These are phyloP conservation scores for Lachnellula cervina DNA, from an alignment of 2,329 filamentous ascomycete species.

Conservation along the genomic window DNA sequence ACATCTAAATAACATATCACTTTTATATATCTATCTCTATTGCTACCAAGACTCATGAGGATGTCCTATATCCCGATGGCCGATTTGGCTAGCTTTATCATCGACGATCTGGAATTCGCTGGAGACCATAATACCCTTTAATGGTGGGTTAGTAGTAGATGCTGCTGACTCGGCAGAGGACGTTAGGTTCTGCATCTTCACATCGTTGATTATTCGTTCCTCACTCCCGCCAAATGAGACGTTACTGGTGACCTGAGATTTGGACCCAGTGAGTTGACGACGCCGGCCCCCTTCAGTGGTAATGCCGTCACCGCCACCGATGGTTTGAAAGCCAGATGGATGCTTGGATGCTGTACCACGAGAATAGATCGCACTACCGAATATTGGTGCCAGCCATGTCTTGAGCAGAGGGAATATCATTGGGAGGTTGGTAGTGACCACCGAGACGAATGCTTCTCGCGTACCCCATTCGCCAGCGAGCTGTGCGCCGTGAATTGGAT, in stretches of 20 bases:
- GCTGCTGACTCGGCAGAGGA: conserved; percentile 15
- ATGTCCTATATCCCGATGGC: conserved; percentile 1
- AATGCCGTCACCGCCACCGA: conserved; percentile 34
- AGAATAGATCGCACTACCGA: conserved; percentile 36
- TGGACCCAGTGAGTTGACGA: conserved; percentile 30
- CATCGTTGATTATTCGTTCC: conserved; percentile 40
- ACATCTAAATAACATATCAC: no score
- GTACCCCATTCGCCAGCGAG: conserved; percentile 36
- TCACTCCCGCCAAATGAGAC: conserved; percentile 39
- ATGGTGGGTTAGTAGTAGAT: conserved; percentile 7
- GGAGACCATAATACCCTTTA: conserved; percentile 37
- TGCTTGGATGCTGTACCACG: conserved; percentile 35
- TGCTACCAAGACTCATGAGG: conserved; percentile 10
- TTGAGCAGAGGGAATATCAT: conserved; percentile 43
- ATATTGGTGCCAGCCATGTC: conserved; percentile 34
- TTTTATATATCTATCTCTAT: background rate
- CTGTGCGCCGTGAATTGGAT: conserved; percentile 35
- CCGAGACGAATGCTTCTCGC: conserved; percentile 35
- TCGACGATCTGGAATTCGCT: conserved; percentile 24
- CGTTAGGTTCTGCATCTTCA: conserved; percentile 38
- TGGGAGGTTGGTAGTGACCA: conserved; percentile 37
- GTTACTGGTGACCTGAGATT: conserved; percentile 32
- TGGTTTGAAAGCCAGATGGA: conserved; percentile 37
- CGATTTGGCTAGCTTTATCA: conserved; percentile 2
- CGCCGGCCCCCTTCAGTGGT: conserved; percentile 26